Evolutionary conservation across 2,329 filamentous ascomycete species (phyloP).

Genomic region (Aspergillus calidoustus): DNA sequence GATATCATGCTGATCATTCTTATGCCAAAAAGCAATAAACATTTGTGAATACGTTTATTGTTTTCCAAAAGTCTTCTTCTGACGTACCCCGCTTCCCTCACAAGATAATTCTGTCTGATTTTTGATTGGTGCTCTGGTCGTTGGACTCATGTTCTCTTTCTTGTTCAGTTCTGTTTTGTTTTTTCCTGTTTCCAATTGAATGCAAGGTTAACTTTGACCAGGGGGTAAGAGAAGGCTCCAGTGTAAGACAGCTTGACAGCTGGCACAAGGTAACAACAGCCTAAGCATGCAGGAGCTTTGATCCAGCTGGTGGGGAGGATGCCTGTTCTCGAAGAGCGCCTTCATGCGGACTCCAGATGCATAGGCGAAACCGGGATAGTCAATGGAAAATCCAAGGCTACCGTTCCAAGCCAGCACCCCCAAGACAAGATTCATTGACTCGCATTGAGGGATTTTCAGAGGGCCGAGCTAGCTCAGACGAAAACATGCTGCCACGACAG

Average conservation of each 20-base stretch:
- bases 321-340: constrained; percentile 27
- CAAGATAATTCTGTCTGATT: neutral
- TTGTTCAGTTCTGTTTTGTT: constrained; percentile 15
- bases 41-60: constrained; percentile 14
- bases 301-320: constrained; percentile 33
- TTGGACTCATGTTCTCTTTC: constrained; percentile 23
- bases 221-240: constrained; percentile 27
- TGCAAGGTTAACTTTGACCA: constrained; percentile 32
- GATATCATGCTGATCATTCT: constrained; percentile 18
- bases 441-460: constrained; percentile 44
- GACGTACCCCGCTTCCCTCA: constrained; percentile 5
- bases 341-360: constrained; percentile 37
- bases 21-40: constrained; percentile 14
- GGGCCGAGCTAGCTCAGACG: constrained; percentile 34
- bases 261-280: constrained; percentile 39
- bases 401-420: constrained; percentile 32
- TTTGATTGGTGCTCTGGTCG: constrained; percentile 2
- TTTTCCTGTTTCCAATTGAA: constrained; percentile 17
- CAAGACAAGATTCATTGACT: constrained; percentile 27
- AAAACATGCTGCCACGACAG: constrained; percentile 43
- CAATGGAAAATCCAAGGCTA: constrained; percentile 34
- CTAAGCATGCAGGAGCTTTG: constrained; percentile 39
- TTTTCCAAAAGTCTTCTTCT: constrained; percentile 4
- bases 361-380: constrained; percentile 36
- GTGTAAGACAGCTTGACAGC: constrained; percentile 39